Conservation (phyloP, 2,329 filamentous ascomycete genomes). For the Talaromyces sp. region DNA sequence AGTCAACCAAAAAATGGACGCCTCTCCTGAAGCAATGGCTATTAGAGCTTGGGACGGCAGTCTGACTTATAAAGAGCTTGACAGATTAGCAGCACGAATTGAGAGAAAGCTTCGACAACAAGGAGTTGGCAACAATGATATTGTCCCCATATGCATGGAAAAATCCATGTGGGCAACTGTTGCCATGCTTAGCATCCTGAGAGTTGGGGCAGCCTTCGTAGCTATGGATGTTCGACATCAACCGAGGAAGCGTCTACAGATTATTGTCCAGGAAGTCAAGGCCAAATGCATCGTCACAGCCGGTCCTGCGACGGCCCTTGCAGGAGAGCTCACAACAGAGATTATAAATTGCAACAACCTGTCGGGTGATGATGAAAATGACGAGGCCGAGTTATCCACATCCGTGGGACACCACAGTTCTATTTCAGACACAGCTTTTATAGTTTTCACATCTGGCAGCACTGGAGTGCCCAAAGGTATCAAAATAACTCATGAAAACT, state of each 20-base stretch:
- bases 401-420: neutral
- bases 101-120: neutral
- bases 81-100: neutral
- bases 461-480: constrained; percentile 15
- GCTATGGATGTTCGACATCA: constrained; percentile 29
- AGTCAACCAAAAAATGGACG: neutral
- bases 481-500: constrained; percentile 1
- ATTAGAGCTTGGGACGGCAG: neutral
- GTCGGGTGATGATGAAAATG: neutral
- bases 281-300: neutral
- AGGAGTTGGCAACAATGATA: neutral
- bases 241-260: neutral
- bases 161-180: neutral
- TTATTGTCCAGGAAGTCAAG: neutral
- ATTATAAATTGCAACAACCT: neutral
- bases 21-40: neutral
- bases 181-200: neutral
- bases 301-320: neutral
- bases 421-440: constrained; percentile 5
- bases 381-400: neutral
- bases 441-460: constrained; percentile 15
- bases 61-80: neutral
- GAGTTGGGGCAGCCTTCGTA: constrained; percentile 30
- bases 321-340: neutral
- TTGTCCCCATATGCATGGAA: neutral